Evolutionary conservation across 345 rosid species (phyloP).

Genomic region (Syzygium oleosum): DNA sequence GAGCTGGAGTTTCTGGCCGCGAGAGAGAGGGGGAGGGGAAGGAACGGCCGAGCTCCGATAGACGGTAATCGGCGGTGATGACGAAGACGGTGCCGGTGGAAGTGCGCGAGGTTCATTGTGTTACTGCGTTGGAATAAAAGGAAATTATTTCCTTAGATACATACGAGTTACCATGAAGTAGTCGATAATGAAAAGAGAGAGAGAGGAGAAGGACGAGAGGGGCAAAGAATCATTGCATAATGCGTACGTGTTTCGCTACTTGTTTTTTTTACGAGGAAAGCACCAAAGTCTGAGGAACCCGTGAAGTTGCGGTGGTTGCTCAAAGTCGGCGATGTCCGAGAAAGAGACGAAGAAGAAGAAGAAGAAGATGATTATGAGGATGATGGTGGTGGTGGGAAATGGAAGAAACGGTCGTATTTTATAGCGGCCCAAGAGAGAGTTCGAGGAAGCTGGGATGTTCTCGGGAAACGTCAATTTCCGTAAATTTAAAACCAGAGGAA

Average conservation of each 20-base stretch:
- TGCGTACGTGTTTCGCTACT: too few relatives aligned
- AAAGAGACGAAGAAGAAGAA: not conserved
- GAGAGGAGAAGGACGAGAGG: too few relatives aligned
- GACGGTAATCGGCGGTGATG: not conserved
- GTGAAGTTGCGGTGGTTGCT: not conserved
- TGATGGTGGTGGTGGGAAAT: not conserved
- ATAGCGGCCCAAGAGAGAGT: not conserved
- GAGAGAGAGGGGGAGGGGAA: too few relatives aligned
- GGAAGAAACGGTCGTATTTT: not conserved
- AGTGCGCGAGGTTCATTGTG: not conserved
- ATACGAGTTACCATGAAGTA: too few relatives aligned
- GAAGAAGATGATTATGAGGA: not conserved
- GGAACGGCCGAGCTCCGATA: too few relatives aligned
- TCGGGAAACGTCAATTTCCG: not conserved
- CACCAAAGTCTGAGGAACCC: constrained; percentile 11
- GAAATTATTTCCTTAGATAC: too few relatives aligned
- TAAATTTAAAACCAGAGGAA: not conserved
- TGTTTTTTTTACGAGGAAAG: too few relatives aligned
- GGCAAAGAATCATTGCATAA: too few relatives aligned
- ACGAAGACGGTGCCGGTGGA: not conserved
- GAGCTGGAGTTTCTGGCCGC: not conserved
- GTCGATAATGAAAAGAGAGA: too few relatives aligned
- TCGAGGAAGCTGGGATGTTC: not conserved
- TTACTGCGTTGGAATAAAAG: too few relatives aligned
- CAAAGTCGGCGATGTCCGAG: not conserved